Percentiles rank a stretch among this genome's conserved stretches.
Evolutionary conservation across 805 yeast species (phyloP).

Genomic region (Yarrowia osloensis): DNA sequence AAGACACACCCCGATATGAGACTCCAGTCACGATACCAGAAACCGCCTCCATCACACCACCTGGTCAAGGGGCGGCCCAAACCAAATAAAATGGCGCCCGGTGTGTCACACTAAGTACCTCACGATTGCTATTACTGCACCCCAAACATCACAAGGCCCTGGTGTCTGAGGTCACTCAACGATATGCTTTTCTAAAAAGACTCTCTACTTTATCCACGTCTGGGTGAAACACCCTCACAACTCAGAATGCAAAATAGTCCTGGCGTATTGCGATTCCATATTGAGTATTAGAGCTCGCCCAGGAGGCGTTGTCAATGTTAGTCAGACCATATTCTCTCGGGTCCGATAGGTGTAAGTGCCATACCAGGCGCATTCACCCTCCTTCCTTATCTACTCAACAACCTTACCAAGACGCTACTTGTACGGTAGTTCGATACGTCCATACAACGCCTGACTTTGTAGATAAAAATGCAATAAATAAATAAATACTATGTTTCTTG

Average conservation of each 20-base stretch:
- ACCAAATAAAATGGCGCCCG: background rate
- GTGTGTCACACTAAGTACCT: background rate
- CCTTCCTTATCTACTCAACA: too few species aligned
- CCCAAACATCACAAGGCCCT: background rate
- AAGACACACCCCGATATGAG: background rate
- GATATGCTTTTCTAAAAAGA: background rate
- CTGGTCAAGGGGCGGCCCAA: too few species aligned
- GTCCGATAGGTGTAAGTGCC: too few species aligned
- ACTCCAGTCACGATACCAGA: background rate
- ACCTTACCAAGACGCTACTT: too few species aligned
- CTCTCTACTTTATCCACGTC: conserved; percentile 1
- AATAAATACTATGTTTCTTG: conserved; percentile 24
- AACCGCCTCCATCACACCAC: background rate
- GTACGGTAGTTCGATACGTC: too few species aligned
- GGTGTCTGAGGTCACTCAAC: background rate
- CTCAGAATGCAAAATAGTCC: background rate
- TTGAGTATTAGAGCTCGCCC: too few species aligned
- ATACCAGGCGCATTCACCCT: too few species aligned
- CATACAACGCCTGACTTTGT: too few species aligned
- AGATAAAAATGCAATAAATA: conserved; percentile 27
- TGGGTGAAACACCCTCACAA: background rate
- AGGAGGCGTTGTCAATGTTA: background rate
- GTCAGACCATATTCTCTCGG: background rate
- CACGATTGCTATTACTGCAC: background rate
- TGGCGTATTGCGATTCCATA: too few species aligned